Evolutionary conservation across 1,284 basidiomycete species (phyloP).

Genomic region (Waitea zeae): DNA sequence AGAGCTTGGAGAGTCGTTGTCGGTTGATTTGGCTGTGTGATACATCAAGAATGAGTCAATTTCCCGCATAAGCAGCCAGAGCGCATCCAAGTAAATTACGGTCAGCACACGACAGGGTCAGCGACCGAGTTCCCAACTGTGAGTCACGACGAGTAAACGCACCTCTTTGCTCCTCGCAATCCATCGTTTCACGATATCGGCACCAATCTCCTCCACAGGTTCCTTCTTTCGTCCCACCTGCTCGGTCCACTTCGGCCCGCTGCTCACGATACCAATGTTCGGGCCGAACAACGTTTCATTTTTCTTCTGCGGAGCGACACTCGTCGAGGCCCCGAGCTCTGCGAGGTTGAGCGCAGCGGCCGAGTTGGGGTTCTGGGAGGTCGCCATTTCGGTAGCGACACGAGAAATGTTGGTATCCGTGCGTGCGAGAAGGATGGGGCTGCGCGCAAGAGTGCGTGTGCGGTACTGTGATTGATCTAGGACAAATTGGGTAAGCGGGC

Average conservation of each 20-base stretch:
- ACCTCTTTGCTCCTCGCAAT: slow-evolving; percentile 77
- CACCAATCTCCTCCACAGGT: slow-evolving; percentile 46
- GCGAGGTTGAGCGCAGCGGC: slow-evolving; percentile 7
- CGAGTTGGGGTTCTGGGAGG: slow-evolving; percentile 12
- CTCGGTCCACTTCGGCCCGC: slow-evolving; percentile 26
- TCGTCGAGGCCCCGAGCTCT: slow-evolving; percentile 12
- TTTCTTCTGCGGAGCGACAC: too few species aligned
- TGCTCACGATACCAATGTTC: slow-evolving; percentile 37
- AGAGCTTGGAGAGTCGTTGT: slow-evolving; percentile 84
- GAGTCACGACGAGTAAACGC: slow-evolving; percentile 8
- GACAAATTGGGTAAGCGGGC: too few species aligned
- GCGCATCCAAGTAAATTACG: too few species aligned
- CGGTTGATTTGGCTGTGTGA: slow-evolving; percentile 45
- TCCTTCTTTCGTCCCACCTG: slow-evolving; percentile 23
- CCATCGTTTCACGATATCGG: slow-evolving; percentile 67
- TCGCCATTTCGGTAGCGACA: slow-evolving; percentile 26
- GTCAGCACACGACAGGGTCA: background rate
- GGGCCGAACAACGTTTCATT: slow-evolving; percentile 50
- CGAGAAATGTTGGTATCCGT: slow-evolving; percentile 26
- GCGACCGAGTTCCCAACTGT: background rate
- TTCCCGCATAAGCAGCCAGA: background rate
- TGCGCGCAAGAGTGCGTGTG: too few species aligned
- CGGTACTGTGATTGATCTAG: too few species aligned
- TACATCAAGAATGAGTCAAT: background rate
- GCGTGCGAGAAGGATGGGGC: too few species aligned